Percentiles rank a stretch among this genome's conserved stretches.
These are phyloP conservation scores for Litchi chinensis DNA, from an alignment of 345 rosid genomes.

Conservation along the genomic window DNA sequence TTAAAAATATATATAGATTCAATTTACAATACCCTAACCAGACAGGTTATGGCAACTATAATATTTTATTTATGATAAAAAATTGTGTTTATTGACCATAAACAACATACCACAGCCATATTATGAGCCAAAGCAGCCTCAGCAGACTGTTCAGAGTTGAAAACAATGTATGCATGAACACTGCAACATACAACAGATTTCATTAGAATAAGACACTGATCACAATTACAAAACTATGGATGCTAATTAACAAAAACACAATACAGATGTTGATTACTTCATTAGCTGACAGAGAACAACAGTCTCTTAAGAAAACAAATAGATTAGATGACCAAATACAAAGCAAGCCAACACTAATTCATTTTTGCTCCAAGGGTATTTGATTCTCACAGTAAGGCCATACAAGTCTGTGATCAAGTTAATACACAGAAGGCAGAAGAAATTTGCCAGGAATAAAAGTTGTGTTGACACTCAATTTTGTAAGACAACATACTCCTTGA, in stretches of 20 bases:
- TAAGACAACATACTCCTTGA: too few relatives aligned
- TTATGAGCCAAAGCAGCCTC: conserved; percentile 77
- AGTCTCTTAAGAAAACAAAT: background rate
- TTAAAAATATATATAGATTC: conserved; percentile 8
- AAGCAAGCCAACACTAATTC: background rate
- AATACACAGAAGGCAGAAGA: background rate
- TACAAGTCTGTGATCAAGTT: background rate
- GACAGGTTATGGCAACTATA: background rate
- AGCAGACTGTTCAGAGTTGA: conserved; percentile 78
- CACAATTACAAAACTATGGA: background rate
- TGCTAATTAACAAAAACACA: background rate
- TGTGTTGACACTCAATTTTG: too few relatives aligned
- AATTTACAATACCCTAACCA: conserved; percentile 6
- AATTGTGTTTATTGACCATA: background rate
- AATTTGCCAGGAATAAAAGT: too few relatives aligned
- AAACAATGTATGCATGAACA: conserved; percentile 91
- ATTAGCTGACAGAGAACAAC: background rate
- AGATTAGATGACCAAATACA: background rate
- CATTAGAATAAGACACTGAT: conserved; percentile 13
- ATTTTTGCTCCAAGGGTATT: background rate
- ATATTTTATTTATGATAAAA: background rate
- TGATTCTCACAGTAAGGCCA: background rate
- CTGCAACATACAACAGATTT: conserved; percentile 43
- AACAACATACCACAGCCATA: conserved; percentile 82
- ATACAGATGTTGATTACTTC: background rate